Base-by-base conservation (phyloP, 495 filamentous ascomycete genomes). In the Cetradonia linearis region DNA sequence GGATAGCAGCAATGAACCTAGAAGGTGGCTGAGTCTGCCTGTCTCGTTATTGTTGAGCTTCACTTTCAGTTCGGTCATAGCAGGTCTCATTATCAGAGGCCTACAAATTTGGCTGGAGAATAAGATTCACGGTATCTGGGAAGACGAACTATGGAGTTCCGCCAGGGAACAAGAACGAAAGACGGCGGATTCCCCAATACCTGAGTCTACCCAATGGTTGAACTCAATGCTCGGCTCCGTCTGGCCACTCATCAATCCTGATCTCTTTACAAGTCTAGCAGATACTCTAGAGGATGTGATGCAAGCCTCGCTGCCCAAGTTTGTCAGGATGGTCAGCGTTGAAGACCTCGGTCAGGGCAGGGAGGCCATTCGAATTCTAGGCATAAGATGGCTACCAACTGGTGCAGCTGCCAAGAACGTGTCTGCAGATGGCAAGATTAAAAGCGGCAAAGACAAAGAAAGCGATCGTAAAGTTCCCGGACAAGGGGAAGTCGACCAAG, bases 271-370 rank as follows among this genome's bases (percentile, higher is more conserved):
- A 5, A 80, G 78, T 34, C 63, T 88, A 3, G 76, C 79, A 8
- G 84, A 87, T 65, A 84, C 77, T 49, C 74, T 87, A 11, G 84
- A 87, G 65, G 84, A 87, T 66, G 80, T 86, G 56, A 87, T 87
- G 84, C 84, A 87, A 69, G 82, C 83, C 3, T 80, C 77, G 23
- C 67, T 87, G 30, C 84, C 84, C 7, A 83, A 77, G 57, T 64
- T 84, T 5, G 76, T 87, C 36, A 76, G 79, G 13, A 86, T 86
- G 83, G 81, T 87, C 46, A 81, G 80, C 61, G 81, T 86, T 10
- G 82, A 86, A 20, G 84, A 87, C 61, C 74, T 87, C 31, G 84
- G 84, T 5, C 84, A 87, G 67, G 84, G 84, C 5, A 86, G 78
- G 54, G 84, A 87, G 62, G 71, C 81, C 1, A 63, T 87, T 27